A percentile compares a stretch with the other conserved stretches of the same genome.
These are phyloP conservation scores for Lodderomyces margitis DNA, from an alignment of 1,139 yeast genomes.

Conservation along the genomic window DNA sequence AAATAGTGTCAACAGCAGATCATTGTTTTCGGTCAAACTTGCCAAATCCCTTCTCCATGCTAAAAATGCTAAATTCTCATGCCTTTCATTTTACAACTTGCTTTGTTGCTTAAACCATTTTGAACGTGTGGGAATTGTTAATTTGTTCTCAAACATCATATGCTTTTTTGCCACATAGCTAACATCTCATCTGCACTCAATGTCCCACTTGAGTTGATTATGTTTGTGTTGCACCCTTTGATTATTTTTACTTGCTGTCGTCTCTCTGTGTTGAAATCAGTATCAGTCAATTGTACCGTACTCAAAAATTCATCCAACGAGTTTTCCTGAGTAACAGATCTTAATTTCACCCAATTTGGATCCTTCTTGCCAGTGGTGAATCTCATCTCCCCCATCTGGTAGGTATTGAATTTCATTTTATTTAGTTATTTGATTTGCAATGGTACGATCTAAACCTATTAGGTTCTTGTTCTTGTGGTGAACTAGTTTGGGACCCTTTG, in stretches of 20 bases:
- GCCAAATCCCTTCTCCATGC: constrained; percentile 95
- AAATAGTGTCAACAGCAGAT: constrained; percentile 88
- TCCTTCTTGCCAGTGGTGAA: constrained; percentile 81
- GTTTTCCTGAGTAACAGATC: constrained; percentile 93
- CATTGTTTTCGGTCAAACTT: constrained; percentile 73
- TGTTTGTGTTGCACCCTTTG: constrained; percentile 61
- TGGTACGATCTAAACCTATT: constrained; percentile 82
- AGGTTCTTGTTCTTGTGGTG: constrained; percentile 79
- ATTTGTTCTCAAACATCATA: constrained; percentile 68
- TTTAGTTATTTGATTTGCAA: constrained; percentile 68
- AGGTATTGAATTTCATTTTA: constrained; percentile 69
- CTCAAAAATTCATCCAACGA: constrained; percentile 91
- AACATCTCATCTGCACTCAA: constrained; percentile 68
- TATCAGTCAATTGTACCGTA: constrained; percentile 94
- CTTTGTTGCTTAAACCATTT: constrained; percentile 74
- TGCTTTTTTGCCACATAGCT: constrained; percentile 63
- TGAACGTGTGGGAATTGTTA: constrained; percentile 96
- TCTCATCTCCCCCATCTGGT: constrained; percentile 85
- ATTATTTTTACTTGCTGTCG: constrained; percentile 82
- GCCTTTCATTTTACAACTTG: constrained; percentile 74
- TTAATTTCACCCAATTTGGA: constrained; percentile 83
- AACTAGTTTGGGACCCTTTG: constrained; percentile 89
- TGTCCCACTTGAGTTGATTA: constrained; percentile 46
- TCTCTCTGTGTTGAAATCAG: constrained; percentile 92
- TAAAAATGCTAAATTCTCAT: constrained; percentile 86